Evolutionary conservation across 176 grass and related monocot species (phyloP), one percentile per base, ranked within the genome.

Genomic region (Otatea glauca): DNA sequence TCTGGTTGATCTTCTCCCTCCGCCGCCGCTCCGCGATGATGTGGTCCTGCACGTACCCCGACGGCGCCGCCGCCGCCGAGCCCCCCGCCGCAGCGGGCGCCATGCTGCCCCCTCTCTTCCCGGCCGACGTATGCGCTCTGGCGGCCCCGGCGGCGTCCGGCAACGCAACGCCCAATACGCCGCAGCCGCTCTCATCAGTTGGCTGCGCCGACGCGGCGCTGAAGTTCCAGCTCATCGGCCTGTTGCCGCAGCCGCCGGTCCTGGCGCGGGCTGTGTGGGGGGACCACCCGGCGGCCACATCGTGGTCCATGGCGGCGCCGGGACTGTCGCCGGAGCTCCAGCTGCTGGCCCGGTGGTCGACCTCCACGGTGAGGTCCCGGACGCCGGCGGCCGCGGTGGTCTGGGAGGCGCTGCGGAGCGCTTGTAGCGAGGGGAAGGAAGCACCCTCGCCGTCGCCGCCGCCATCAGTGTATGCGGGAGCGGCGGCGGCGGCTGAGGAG

Each of bases 1-100:
- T 59, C 83, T 93, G 86, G 74, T 96, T 96, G 81, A 96, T 88
- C 81, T 96, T 96, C 84, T 93, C 94, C 86, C 94, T 25, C 68
- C 94, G 69, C 56, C 85, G 85, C 63, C 94, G 79, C 83, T 96
- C 94, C 6, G 94, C 94, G 68, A 96, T 89, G 62, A 93, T 81
- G 85, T 96, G 94, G 78, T 93, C 94, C 72, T 93, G 91, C 54
- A 83, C 87, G 8, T 85, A 76, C 12, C 79, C 72, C 51, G 87
- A 56, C 0, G 75, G 56, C 10, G 49, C 67, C 6, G 41, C 59
- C 15, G 39, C 2, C 5, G 1, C 14, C 7, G 18, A 39, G 54
- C 6, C 54, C 25, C 15, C 9, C 9, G 51, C 10, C 6, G 50
- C 20, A 15, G 68, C 0, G 11, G 42, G 3, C 0, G 15, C 77